A percentile compares a stretch with the other conserved stretches of the same genome.
Conservation (phyloP, 2,329 filamentous ascomycete genomes). For the Xylaria multiplex region DNA sequence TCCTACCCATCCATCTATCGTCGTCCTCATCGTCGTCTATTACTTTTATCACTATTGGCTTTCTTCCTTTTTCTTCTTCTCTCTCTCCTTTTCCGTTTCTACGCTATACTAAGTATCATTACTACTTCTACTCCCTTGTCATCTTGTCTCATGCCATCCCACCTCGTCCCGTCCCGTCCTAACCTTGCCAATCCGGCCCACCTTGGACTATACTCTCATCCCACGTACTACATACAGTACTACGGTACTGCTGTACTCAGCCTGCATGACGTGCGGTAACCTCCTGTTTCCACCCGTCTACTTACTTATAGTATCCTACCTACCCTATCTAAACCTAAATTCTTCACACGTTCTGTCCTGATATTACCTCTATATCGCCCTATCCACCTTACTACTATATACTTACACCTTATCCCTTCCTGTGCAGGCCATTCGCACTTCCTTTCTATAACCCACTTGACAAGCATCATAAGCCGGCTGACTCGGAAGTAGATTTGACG, state of each 20-base stretch:
- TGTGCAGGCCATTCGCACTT: not conserved
- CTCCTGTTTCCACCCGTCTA: conserved; percentile 13
- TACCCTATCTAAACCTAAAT: conserved; percentile 4
- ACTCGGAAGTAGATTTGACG: conserved; percentile 43
- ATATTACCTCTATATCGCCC: conserved; percentile 9
- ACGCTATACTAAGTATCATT: not conserved
- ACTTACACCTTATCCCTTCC: conserved; percentile 1
- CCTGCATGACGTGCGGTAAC: conserved; percentile 29
- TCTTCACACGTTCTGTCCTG: not conserved
- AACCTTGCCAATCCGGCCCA: conserved; percentile 28
- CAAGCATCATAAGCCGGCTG: conserved; percentile 31
- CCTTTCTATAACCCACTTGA: not conserved
- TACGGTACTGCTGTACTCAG: conserved; percentile 8
- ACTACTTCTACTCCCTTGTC: conserved; percentile 20
- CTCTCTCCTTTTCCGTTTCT: not conserved
- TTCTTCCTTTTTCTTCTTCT: not conserved
- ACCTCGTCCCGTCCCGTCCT: conserved; percentile 29
- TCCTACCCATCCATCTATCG: not conserved
- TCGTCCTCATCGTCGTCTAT: not conserved
- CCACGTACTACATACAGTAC: conserved; percentile 6
- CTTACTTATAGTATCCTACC: conserved; percentile 14
- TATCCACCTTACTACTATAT: not conserved
- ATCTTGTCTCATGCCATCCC: conserved; percentile 13
- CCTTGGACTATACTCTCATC: conserved; percentile 14
- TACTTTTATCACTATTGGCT: not conserved